These are phyloP conservation scores for Aspergillus heteromorphus DNA, from an alignment of 495 filamentous ascomycete genomes.

Conservation along the genomic window DNA sequence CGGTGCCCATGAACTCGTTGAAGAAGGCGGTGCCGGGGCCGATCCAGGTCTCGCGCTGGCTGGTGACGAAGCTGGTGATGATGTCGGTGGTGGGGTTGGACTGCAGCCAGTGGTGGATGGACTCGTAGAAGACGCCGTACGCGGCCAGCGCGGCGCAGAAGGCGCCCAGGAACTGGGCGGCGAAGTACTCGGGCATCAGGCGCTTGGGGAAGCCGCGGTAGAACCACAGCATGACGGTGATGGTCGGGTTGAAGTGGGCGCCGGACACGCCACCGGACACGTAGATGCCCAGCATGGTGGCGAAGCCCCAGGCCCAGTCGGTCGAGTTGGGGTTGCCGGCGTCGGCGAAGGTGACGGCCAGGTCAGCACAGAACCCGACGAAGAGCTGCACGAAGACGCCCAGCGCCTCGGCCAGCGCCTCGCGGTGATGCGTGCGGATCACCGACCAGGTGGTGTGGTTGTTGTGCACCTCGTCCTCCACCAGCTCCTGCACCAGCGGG, in stretches of 20 bases:
- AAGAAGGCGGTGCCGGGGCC: constrained; percentile 42
- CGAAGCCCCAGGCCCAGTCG: constrained; percentile 51
- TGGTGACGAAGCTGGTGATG: constrained; percentile 37
- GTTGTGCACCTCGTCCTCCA: constrained; percentile 44
- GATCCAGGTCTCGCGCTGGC: constrained; percentile 40
- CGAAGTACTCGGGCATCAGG: constrained; percentile 43
- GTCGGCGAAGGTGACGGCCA: constrained; percentile 41
- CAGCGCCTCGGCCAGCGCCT: constrained; percentile 46
- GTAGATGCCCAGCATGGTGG: constrained; percentile 54
- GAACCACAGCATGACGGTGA: constrained; percentile 45
- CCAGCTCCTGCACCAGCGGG: constrained; percentile 33
- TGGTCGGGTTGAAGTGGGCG: constrained; percentile 48
- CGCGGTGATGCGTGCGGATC: constrained; percentile 45
- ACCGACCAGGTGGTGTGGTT: constrained; percentile 50
- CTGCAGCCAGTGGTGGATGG: constrained; percentile 35
- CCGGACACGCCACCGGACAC: constrained; percentile 52
- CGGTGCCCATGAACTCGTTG: constrained; percentile 45
- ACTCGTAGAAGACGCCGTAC: constrained; percentile 46
- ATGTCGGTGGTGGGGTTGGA: constrained; percentile 29
- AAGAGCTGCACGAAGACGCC: constrained; percentile 40
- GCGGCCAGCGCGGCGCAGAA: constrained; percentile 40
- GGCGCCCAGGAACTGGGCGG: constrained; percentile 43
- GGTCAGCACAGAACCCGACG: constrained; percentile 44
- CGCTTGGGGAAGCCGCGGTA: constrained; percentile 48
- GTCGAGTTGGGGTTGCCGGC: constrained; percentile 43